Conservation (phyloP, 2,329 filamentous ascomycete genomes). For the Fusarium miscanthi region DNA sequence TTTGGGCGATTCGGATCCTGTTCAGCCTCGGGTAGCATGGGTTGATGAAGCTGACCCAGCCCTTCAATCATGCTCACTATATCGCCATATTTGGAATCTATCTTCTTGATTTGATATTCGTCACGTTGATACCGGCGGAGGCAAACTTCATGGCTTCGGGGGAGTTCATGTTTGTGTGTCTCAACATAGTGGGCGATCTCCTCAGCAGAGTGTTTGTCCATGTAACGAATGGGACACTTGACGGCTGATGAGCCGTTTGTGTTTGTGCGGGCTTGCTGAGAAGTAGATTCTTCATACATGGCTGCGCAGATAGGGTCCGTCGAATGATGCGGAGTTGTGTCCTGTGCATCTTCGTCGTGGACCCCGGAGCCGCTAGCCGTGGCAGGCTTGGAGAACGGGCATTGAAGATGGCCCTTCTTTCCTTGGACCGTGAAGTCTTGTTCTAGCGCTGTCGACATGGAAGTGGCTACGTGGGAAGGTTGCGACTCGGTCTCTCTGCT, state of each 20-base stretch:
- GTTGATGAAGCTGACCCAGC: constrained; percentile 86
- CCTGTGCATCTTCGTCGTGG: constrained; percentile 46
- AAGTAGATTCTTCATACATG: constrained; percentile 70
- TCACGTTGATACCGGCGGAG: constrained; percentile 90
- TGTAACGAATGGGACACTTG: constrained; percentile 91
- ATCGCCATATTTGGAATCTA: constrained; percentile 94
- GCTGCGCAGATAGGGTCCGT: constrained; percentile 72
- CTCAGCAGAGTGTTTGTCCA: constrained; percentile 92
- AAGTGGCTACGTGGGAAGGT: constrained; percentile 60
- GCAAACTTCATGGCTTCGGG: constrained; percentile 92
- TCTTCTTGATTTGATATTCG: constrained; percentile 83
- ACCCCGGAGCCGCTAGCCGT: constrained; percentile 46
- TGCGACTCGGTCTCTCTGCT: constrained; percentile 61
- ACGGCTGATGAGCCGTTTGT: constrained; percentile 62
- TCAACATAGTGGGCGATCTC: constrained; percentile 95
- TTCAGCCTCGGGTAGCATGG: constrained; percentile 76
- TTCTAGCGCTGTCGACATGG: constrained; percentile 76
- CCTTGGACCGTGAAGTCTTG: constrained; percentile 91
- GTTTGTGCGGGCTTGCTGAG: constrained; percentile 61
- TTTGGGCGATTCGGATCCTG: constrained; percentile 55
- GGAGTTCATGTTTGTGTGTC: constrained; percentile 93
- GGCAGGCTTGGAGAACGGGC: constrained; percentile 75
- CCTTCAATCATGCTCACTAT: constrained; percentile 95
- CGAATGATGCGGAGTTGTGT: constrained; percentile 60
- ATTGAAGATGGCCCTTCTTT: constrained; percentile 80